These are phyloP conservation scores for Talaromyces trachyspermus DNA, from an alignment of 495 filamentous ascomycete genomes.

Conservation along the genomic window DNA sequence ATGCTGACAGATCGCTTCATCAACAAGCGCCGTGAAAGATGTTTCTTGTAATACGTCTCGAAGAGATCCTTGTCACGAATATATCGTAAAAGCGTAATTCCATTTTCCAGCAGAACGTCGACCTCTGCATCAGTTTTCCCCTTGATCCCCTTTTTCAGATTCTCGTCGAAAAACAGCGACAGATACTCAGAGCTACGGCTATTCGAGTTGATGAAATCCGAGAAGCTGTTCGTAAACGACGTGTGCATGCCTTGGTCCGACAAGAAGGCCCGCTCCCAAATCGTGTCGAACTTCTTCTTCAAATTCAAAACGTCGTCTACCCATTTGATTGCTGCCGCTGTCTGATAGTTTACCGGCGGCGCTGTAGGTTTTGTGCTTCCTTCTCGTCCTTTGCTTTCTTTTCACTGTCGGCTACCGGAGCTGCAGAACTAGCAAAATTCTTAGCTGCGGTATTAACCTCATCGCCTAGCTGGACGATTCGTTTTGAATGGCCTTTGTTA, in stretches of 20 bases:
- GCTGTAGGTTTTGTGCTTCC: slow-evolving; percentile 31
- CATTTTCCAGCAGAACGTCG: slow-evolving; percentile 82
- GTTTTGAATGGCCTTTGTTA: slow-evolving; percentile 63
- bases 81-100: slow-evolving; percentile 78
- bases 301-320: slow-evolving; percentile 81
- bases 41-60: slow-evolving; percentile 97
- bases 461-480: slow-evolving; percentile 71
- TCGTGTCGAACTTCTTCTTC: slow-evolving; percentile 81
- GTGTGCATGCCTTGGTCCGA: slow-evolving; percentile 73
- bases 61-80: slow-evolving; percentile 91
- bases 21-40: slow-evolving; percentile 77
- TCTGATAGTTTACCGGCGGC: slow-evolving; percentile 53
- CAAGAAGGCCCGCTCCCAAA: slow-evolving; percentile 63
- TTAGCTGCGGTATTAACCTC: slow-evolving; percentile 68
- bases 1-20: slow-evolving; percentile 81
- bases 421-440: slow-evolving; percentile 15
- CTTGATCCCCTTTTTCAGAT: slow-evolving; percentile 87
- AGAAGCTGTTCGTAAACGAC: slow-evolving; percentile 74
- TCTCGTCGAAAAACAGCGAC: slow-evolving; percentile 95
- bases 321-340: slow-evolving; percentile 84
- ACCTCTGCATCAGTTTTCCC: slow-evolving; percentile 87
- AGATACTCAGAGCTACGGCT: slow-evolving; percentile 78
- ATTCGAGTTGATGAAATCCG: slow-evolving; percentile 86
- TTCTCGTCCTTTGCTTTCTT: slow-evolving; percentile 27
- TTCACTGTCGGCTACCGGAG: slow-evolving; percentile 31